A percentile compares a stretch with the other conserved stretches of the same genome.
phyloP scores from a whole-genome alignment of 176 grass and related monocot species.

The Juncus effusus region DNA sequence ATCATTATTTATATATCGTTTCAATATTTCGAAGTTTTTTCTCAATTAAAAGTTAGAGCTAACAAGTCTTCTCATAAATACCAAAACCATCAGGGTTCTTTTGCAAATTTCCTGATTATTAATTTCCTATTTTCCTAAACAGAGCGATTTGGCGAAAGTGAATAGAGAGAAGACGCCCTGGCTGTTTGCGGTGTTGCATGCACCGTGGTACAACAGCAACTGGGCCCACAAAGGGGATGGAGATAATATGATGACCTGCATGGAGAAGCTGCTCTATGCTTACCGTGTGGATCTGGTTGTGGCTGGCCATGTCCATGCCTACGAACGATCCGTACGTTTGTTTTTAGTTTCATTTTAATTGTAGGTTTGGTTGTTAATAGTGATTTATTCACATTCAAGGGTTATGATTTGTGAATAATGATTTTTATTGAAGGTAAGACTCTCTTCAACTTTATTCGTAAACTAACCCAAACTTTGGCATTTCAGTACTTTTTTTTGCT shows the following conservation, averaged over 20 bases:
- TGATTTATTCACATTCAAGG: no score
- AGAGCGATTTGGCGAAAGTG: conserved; percentile 75
- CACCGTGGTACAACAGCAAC: conserved; percentile 97
- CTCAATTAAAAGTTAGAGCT: no score
- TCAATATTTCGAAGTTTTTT: no score
- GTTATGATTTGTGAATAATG: no score
- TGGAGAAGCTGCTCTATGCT: conserved; percentile 75
- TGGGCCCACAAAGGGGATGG: conserved; percentile 84
- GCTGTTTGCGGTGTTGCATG: conserved; percentile 69
- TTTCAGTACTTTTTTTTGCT: neutral
- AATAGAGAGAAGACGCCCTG: conserved; percentile 75
- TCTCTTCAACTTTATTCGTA: neutral
- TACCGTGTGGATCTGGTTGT: conserved; percentile 78
- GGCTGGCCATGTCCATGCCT: conserved; percentile 91
- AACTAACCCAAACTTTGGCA: no score
- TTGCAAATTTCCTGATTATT: conserved; percentile 16
- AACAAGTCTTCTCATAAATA: no score
- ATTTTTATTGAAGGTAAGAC: no score
- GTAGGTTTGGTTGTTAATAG: neutral
- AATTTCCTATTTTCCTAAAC: neutral
- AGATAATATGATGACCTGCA: conserved; percentile 59
- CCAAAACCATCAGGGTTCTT: neutral
- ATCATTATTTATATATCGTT: no score
- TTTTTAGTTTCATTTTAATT: neutral
- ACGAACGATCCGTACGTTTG: conserved; percentile 78